Evolutionary conservation across 169 alveolate species (phyloP).

Genomic region (Cyclospora cayetanensis): DNA sequence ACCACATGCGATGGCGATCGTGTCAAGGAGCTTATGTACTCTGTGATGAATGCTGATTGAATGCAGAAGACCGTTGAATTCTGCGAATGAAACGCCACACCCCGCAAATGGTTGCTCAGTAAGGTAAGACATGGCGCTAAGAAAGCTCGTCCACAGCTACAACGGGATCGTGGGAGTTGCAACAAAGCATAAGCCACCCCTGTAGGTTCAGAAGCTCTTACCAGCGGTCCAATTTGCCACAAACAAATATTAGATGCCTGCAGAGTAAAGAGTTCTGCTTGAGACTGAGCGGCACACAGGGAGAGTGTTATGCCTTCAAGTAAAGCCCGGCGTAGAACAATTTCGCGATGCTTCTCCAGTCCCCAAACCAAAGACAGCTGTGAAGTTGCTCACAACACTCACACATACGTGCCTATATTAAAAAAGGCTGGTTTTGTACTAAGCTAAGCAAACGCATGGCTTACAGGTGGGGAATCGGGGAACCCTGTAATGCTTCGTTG

Average conservation of each 20-base stretch:
- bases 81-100: background rate
- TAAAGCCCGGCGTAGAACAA: background rate
- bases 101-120: background rate
- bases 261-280: background rate
- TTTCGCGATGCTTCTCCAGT: background rate
- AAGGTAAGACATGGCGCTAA: background rate
- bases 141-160: background rate
- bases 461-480: too few relatives aligned
- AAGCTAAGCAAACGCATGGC: too few relatives aligned
- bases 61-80: background rate
- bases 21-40: background rate
- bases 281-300: slow-evolving; percentile 8
- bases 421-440: too few relatives aligned
- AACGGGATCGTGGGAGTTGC: background rate
- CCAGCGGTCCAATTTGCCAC: slow-evolving; percentile 36
- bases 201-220: background rate
- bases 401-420: too few relatives aligned
- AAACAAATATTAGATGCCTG: background rate
- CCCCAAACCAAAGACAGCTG: background rate
- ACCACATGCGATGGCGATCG: background rate
- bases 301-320: slow-evolving; percentile 36
- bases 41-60: slow-evolving; percentile 5
- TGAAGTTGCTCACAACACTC: background rate
- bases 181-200: background rate
- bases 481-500: too few relatives aligned